Percentiles rank a stretch among this genome's conserved stretches.
These are phyloP conservation scores for Lyophyllum decastes DNA, from an alignment of 768 basidiomycete species.

Conservation along the genomic window DNA sequence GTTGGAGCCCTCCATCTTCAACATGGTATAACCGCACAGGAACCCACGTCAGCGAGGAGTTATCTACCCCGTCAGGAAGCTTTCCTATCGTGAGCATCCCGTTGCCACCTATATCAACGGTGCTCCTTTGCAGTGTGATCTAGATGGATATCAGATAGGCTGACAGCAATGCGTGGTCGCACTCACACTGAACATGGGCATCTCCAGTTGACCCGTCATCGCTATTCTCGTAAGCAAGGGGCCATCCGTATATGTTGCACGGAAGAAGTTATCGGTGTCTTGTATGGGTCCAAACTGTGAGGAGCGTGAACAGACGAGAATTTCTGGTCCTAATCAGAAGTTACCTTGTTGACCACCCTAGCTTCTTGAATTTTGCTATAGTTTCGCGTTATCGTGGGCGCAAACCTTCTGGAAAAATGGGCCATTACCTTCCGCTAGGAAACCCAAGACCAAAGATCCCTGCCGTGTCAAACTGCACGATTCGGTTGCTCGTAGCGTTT, in stretches of 20 bases:
- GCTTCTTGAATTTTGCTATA: slow-evolving; percentile 41
- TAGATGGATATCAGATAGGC: slow-evolving; percentile 8
- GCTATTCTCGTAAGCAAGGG: slow-evolving; percentile 51
- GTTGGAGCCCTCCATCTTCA: slow-evolving; percentile 53
- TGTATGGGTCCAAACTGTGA: slow-evolving; percentile 21
- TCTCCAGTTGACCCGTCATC: slow-evolving; percentile 39
- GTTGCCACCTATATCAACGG: slow-evolving; percentile 56
- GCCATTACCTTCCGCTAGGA: slow-evolving; percentile 59
- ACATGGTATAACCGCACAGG: slow-evolving; percentile 58
- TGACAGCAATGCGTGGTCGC: background rate
- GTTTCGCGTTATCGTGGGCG: background rate
- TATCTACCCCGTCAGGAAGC: slow-evolving; percentile 54
- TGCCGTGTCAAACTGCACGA: slow-evolving; percentile 51
- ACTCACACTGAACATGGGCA: slow-evolving; percentile 52
- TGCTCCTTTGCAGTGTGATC: slow-evolving; percentile 58
- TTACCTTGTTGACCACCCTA: slow-evolving; percentile 24
- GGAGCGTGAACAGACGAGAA: background rate
- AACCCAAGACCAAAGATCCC: slow-evolving; percentile 75
- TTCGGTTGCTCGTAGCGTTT: slow-evolving; percentile 58
- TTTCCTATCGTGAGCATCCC: slow-evolving; percentile 66
- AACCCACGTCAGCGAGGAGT: slow-evolving; percentile 67
- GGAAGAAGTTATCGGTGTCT: slow-evolving; percentile 37
- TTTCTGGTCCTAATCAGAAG: background rate
- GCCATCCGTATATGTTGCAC: slow-evolving; percentile 36
- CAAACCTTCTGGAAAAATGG: background rate